Percentiles rank a stretch among this genome's conserved stretches.
phyloP scores from a whole-genome alignment of 192 early-diverging fungal species.

The Dimargaris xerosporica region DNA sequence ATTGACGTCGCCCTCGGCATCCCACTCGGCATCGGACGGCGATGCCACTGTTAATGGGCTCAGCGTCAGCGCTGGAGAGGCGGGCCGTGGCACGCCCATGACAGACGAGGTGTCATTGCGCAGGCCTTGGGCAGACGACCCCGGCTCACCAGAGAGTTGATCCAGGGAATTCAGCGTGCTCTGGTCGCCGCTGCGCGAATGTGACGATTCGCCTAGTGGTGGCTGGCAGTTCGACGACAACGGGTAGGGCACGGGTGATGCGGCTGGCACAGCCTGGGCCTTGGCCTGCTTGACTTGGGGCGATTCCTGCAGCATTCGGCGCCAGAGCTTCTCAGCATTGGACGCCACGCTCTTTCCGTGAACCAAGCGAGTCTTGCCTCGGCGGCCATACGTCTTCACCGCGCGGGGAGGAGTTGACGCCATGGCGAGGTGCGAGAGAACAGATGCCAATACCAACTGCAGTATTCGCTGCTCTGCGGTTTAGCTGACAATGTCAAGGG shows the following conservation, averaged over 20 bases:
- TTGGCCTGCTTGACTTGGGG: background rate
- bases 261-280: background rate
- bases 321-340: conserved; percentile 8
- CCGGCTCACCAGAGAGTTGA: background rate
- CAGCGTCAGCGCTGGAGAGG: background rate
- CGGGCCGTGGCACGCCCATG: background rate
- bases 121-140: background rate
- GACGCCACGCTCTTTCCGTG: background rate
- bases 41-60: background rate
- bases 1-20: background rate
- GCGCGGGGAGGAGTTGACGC: background rate
- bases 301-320: conserved; percentile 3
- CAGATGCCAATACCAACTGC: background rate
- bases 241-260: background rate
- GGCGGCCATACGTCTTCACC: conserved; percentile 10
- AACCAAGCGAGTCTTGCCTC: conserved; percentile 6
- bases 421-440: background rate
- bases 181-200: background rate
- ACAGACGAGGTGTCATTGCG: background rate
- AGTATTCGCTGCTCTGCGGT: too few relatives aligned
- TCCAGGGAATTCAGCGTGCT: background rate
- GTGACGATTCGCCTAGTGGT: background rate
- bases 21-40: background rate
- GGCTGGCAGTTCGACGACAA: background rate
- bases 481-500: too few relatives aligned